A percentile compares a stretch with the other conserved stretches of the same genome.
phyloP scores from a whole-genome alignment of 371 early-diverging fungal species.

The Blastocladiella emersonii region DNA sequence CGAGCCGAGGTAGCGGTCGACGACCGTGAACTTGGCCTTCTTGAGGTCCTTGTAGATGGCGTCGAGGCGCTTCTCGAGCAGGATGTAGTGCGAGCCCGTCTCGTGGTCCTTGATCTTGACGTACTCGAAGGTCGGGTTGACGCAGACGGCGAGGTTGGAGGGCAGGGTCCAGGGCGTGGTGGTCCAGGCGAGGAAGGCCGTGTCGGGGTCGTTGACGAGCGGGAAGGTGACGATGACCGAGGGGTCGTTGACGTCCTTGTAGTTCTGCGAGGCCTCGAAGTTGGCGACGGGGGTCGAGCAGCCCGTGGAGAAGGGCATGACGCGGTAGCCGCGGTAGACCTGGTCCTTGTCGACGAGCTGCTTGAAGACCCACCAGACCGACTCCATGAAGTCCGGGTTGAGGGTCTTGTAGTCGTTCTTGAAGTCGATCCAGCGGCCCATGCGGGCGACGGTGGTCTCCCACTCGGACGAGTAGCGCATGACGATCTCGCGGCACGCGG shows the following conservation, averaged over 20 bases:
- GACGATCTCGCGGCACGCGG: slow-evolving; percentile 96
- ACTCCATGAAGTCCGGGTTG: slow-evolving; percentile 93
- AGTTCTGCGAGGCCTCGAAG: slow-evolving; percentile 99
- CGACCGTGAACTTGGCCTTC: slow-evolving; percentile 81
- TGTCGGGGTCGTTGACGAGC: slow-evolving; percentile 59
- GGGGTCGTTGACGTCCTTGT: slow-evolving; percentile 98
- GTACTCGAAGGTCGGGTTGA: slow-evolving; percentile 90
- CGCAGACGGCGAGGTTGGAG: slow-evolving; percentile 88
- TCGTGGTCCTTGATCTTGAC: slow-evolving; percentile 72
- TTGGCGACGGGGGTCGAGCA: slow-evolving; percentile 97
- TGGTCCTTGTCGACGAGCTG: slow-evolving; percentile 90
- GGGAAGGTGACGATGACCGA: slow-evolving; percentile 92
- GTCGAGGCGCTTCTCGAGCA: slow-evolving; percentile 70
- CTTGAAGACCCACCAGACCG: slow-evolving; percentile 99
- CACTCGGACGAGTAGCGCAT: slow-evolving; percentile 97
- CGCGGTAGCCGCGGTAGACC: slow-evolving; percentile 94
- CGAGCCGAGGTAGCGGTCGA: slow-evolving; percentile 66
- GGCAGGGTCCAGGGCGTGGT: slow-evolving; percentile 99
- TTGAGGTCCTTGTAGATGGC: slow-evolving; percentile 86
- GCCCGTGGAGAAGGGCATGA: slow-evolving; percentile 99
- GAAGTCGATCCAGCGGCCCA: slow-evolving; percentile 99
- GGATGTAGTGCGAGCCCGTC: slow-evolving; percentile 67
- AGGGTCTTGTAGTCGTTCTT: slow-evolving; percentile 99
- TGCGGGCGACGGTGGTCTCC: slow-evolving; percentile 91
- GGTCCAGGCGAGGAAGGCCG: slow-evolving; percentile 94